phyloP scores from a whole-genome alignment of 2,329 filamentous ascomycete species.

The Cercospora sesami region DNA sequence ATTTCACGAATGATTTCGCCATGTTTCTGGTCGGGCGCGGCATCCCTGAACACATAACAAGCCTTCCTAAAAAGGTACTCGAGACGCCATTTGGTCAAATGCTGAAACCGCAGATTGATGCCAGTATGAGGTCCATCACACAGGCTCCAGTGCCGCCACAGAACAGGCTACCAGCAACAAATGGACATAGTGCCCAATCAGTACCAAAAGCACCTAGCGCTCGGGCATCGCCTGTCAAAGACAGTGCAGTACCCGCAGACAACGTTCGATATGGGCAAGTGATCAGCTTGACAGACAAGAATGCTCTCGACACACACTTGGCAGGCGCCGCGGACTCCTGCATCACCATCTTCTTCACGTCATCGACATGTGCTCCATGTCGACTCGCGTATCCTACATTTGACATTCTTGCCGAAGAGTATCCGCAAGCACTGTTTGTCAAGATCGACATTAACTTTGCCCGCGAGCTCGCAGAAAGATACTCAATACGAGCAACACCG shows the following conservation, averaged over 20 bases:
- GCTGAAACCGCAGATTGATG: constrained; percentile 74
- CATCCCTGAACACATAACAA: constrained; percentile 83
- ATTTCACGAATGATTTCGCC: constrained; percentile 89
- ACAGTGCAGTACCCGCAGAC: neutral
- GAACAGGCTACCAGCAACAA: constrained; percentile 25
- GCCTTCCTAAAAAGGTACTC: constrained; percentile 80
- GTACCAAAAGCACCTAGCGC: neutral
- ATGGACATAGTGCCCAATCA: constrained; percentile 5
- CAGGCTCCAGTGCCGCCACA: constrained; percentile 55
- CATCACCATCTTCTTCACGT: constrained; percentile 89
- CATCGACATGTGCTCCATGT: constrained; percentile 80
- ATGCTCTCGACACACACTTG: constrained; percentile 63
- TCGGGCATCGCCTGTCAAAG: neutral
- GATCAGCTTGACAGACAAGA: constrained; percentile 59
- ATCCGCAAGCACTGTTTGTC: constrained; percentile 68
- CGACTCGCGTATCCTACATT: constrained; percentile 79
- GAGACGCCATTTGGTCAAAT: constrained; percentile 85
- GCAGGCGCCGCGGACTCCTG: constrained; percentile 63
- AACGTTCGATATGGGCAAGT: constrained; percentile 52
- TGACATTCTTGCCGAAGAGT: constrained; percentile 74
- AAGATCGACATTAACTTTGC: constrained; percentile 77
- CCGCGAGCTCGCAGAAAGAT: constrained; percentile 60
- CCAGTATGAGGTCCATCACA: constrained; percentile 62
- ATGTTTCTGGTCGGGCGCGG: constrained; percentile 86
- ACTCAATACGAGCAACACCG: constrained; percentile 73